These are phyloP conservation scores for Aspergillus bertholletiae DNA, from an alignment of 495 filamentous ascomycete genomes.

Conservation along the genomic window DNA sequence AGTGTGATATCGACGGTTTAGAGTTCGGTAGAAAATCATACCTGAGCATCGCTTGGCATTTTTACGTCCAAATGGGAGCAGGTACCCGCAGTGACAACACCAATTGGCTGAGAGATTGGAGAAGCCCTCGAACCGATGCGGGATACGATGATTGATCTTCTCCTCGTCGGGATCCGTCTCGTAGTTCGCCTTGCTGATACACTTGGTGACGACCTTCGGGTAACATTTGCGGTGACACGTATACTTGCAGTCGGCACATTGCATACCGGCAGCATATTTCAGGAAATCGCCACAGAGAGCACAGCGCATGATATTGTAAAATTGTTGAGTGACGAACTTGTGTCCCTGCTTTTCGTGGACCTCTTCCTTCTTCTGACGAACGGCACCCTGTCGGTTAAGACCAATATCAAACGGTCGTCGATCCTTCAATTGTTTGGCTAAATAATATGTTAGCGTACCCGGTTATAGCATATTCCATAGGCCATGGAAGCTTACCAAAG, in stretches of 20 bases:
- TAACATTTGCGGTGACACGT: constrained; percentile 98
- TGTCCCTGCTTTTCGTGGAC: constrained; percentile 97
- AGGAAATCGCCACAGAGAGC: constrained; percentile 97
- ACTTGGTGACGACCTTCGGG: constrained; percentile 96
- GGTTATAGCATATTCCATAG: not conserved
- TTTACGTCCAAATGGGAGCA: constrained; percentile 93
- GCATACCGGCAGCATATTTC: constrained; percentile 98
- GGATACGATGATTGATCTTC: constrained; percentile 98
- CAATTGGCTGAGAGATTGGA: constrained; percentile 97
- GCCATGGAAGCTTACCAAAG: constrained; percentile 59
- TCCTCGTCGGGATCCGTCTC: constrained; percentile 98
- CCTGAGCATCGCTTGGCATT: constrained; percentile 88
- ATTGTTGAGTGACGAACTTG: constrained; percentile 96
- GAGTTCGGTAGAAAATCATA: constrained; percentile 33
- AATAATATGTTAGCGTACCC: constrained; percentile 29
- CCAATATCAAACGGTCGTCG: constrained; percentile 77
- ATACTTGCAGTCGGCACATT: constrained; percentile 99
- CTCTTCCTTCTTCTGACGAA: constrained; percentile 95
- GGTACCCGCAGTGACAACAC: constrained; percentile 99
- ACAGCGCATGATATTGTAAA: constrained; percentile 99
- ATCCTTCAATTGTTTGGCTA: constrained; percentile 66
- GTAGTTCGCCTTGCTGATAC: constrained; percentile 98
- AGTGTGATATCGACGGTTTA: constrained; percentile 1
- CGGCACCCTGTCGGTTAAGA: constrained; percentile 90
- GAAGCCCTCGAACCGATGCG: constrained; percentile 91